Evolutionary conservation across 192 early-diverging fungal species (phyloP).

Genomic region (Backusella westeae): DNA sequence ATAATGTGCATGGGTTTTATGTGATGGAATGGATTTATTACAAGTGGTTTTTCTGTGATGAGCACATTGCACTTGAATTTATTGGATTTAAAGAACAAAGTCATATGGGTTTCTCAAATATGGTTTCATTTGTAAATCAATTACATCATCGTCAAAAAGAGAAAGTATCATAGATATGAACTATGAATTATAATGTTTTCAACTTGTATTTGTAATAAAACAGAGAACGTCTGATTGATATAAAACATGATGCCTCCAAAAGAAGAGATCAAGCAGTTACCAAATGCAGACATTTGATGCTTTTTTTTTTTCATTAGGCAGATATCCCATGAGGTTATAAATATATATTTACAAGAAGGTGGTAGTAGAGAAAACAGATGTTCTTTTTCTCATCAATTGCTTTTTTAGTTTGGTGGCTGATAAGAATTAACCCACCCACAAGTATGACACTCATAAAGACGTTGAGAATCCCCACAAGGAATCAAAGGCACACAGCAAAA

Average conservation of each 20-base stretch:
- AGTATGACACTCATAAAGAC: conserved; percentile 32
- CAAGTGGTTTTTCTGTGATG: background rate
- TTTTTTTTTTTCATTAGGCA: too few relatives aligned
- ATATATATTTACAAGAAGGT: background rate
- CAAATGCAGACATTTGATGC: too few relatives aligned
- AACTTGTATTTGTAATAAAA: too few relatives aligned
- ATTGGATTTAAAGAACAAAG: background rate
- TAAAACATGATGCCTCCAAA: too few relatives aligned
- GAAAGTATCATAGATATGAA: background rate
- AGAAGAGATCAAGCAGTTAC: too few relatives aligned
- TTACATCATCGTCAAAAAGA: background rate
- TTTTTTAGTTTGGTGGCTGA: conserved; percentile 20
- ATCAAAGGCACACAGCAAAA: conserved; percentile 40
- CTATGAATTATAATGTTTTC: background rate
- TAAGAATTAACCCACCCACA: conserved; percentile 37
- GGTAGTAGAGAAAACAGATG: background rate
- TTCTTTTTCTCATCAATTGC: background rate
- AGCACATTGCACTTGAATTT: background rate
- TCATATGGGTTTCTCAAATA: background rate
- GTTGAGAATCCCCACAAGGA: conserved; percentile 27
- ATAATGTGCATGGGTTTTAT: background rate
- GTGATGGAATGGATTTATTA: background rate
- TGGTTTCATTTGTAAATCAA: background rate
- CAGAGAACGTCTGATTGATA: too few relatives aligned
- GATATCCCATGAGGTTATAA: background rate